A percentile compares a stretch with the other conserved stretches of the same genome.
These are phyloP conservation scores for Gastrodia elata DNA, from an alignment of 106 monocot genomes.

Conservation along the genomic window DNA sequence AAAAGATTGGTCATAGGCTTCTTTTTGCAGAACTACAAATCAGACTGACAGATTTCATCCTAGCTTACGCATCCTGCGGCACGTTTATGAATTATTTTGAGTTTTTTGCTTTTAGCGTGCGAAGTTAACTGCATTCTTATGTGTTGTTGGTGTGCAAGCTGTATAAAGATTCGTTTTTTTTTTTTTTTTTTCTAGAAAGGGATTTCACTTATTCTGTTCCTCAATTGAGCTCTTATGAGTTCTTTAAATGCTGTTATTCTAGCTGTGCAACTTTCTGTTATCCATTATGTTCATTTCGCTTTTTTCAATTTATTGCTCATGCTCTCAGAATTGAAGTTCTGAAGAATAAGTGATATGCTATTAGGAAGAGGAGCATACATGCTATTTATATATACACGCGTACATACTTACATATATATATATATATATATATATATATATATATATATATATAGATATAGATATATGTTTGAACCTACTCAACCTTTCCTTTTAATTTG, in stretches of 20 bases:
- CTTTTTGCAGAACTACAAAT: background rate
- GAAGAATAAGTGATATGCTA: no score
- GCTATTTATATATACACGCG: no score
- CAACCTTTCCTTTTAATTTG: no score
- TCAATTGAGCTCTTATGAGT: background rate
- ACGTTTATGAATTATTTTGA: background rate
- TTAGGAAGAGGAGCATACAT: no score
- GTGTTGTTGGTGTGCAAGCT: background rate
- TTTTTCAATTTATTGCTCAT: no score
- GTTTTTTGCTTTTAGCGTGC: background rate
- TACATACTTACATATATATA: no score
- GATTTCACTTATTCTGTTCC: background rate
- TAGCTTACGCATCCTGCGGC: background rate
- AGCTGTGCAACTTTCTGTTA: no score
- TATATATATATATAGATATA: no score
- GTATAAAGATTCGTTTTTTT: constrained; percentile 7
- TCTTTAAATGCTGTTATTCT: no score
- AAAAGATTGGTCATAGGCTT: constrained; percentile 17
- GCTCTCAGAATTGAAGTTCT: no score
- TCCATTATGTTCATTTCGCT: background rate
- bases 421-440: no score
- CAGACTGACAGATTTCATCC: background rate
- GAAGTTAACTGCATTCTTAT: background rate
- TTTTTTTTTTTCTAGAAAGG: background rate
- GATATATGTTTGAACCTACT: no score